Percentiles rank a stretch among this genome's conserved stretches.
Conservation (phyloP, 306 rosid genomes). For the Quercus variabilis region DNA sequence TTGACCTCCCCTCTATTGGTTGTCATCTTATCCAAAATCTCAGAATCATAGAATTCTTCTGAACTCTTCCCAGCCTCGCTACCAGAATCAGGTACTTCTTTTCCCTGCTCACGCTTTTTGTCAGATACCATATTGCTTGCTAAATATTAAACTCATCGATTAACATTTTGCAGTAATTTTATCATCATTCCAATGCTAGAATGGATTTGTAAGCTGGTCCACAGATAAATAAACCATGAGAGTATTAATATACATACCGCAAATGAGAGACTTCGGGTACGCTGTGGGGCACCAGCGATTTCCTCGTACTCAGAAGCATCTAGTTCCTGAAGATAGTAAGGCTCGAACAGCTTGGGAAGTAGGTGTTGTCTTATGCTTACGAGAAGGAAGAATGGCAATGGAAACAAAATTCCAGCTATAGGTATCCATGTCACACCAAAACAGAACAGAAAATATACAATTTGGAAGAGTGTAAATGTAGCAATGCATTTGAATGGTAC, state of each 20-base stretch:
- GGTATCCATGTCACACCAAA: conserved; percentile 87
- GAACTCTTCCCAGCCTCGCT: conserved; percentile 15
- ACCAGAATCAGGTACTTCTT: conserved; percentile 28
- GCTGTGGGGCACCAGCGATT: conserved; percentile 46
- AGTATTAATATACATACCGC: conserved; percentile 10
- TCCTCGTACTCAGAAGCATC: conserved; percentile 87
- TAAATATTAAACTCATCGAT: not conserved
- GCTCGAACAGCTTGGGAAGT: conserved; percentile 62
- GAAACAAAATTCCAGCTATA: conserved; percentile 80
- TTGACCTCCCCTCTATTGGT: conserved; percentile 83
- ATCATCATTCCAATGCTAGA: conserved; percentile 22
- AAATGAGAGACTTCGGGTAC: conserved; percentile 14
- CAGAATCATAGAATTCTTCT: conserved; percentile 61
- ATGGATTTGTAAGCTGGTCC: not conserved
- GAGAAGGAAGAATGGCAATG: conserved; percentile 72
- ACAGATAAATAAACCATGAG: not conserved
- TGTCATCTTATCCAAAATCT: conserved; percentile 82
- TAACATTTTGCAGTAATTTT: not conserved
- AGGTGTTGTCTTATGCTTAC: conserved; percentile 63
- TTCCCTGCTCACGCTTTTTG: conserved; percentile 46
- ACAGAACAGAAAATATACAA: conserved; percentile 62
- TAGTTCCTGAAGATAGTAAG: conserved; percentile 57
- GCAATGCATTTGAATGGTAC: conserved; percentile 60
- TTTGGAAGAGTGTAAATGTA: conserved; percentile 65
- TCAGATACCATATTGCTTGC: not conserved